These are phyloP conservation scores for Odonthalia washingtoniensis DNA, from an alignment of 31 red algal species.

Conservation along the genomic window DNA sequence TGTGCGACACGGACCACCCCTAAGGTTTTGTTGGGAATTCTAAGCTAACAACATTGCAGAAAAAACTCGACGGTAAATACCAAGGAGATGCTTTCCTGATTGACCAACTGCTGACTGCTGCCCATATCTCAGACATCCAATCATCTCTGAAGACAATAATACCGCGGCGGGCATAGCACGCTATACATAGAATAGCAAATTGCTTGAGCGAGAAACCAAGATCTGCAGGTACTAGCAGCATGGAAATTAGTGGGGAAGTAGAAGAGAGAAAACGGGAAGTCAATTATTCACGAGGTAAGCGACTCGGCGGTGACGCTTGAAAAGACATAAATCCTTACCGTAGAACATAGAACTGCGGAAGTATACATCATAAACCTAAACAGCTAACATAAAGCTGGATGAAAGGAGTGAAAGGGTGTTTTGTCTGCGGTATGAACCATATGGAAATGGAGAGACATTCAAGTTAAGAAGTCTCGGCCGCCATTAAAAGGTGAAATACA, in stretches of 20 bases:
- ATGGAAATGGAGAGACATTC: no score
- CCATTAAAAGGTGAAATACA: no score
- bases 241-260: not conserved
- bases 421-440: not conserved
- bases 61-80: not conserved
- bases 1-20: no score
- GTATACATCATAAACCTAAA: not conserved
- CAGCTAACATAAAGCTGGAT: not conserved
- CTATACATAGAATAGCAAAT: not conserved
- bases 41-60: not conserved
- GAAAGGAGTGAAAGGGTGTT: not conserved
- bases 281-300: not conserved
- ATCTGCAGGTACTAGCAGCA: not conserved
- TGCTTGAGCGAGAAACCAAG: not conserved
- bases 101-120: not conserved
- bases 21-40: no score
- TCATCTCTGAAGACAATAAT: not conserved
- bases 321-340: not conserved
- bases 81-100: not conserved
- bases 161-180: not conserved
- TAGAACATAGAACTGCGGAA: not conserved
- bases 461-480: no score
- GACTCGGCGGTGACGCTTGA: not conserved
- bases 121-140: not conserved
- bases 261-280: not conserved